Base-by-base conservation (phyloP, 2,329 filamentous ascomycete species). In the Sarocladium oryzae region DNA sequence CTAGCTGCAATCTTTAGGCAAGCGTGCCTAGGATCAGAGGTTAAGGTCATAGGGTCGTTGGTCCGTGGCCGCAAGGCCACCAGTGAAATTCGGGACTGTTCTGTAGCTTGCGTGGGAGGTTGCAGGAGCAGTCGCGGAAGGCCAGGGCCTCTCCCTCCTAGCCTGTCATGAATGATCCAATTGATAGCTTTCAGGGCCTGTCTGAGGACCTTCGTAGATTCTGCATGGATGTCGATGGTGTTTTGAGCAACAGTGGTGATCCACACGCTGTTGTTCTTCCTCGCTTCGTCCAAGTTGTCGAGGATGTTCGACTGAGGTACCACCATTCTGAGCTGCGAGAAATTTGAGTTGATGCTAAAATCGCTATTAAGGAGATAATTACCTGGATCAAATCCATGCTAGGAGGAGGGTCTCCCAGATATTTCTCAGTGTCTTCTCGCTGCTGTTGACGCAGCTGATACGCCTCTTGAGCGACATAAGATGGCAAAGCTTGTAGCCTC, bases 141-240 rank as follows among this genome's bases (percentile, higher is more conserved):
- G 6, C 57, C 46, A 18, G 58, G 55, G 13, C 64, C 57, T 4
- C 58, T 60, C 2, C 57, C 60, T 3, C 64, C 51, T 4, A 65
- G 60, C 55, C 67, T 57, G n/a, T 69, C 60, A 13, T 66, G 60
- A 11, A 70, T 58, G 5, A 43, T 52, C 60, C 58, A 61, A 51
- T 67, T 67, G 7, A 68, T 51, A 1, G 58, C 63, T 4, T 52
- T 23, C 0, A 68, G 35, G 8, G 61, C 66, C 23, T 62, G 38
- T 20, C 59, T 60, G 5, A 70, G 37, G 16, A 7, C 16, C 18
- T 40, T 40, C 41, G 30, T 46, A 4, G 41, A 46, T 16, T 46
- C 5, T 61, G 56, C 10, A 69, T 55, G 15, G 16, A 40, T 23
- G 15, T 40, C 37, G 20, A 40, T 40, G 20, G 61, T 32, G 23